Conservation (phyloP, 306 rosid genomes). For the Acacia crassicarpa region DNA sequence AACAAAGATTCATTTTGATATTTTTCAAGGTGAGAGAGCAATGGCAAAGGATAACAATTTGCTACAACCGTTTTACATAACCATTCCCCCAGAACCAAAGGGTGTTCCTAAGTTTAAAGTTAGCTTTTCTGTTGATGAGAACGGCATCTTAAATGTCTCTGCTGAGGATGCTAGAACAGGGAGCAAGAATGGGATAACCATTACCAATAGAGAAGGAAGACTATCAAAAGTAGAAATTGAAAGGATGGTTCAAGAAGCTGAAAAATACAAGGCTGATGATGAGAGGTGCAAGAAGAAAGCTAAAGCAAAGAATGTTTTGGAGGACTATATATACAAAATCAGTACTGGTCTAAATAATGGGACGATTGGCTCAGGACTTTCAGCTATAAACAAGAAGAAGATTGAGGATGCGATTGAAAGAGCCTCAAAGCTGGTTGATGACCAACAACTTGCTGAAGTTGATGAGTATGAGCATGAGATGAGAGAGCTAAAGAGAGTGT, state of each 20-base stretch:
- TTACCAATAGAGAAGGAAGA: background rate
- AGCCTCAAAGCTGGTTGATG: background rate
- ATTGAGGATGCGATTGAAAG: background rate
- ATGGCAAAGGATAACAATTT: slow-evolving; percentile 36
- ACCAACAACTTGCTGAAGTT: background rate
- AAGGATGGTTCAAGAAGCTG: background rate
- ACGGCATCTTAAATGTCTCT: background rate
- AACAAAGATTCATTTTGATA: background rate
- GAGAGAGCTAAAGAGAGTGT: background rate
- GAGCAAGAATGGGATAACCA: background rate
- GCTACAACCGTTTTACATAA: background rate
- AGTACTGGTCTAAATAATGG: background rate
- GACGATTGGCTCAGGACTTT: background rate
- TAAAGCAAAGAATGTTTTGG: background rate
- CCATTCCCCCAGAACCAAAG: background rate
- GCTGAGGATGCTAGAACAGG: background rate
- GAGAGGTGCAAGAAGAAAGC: background rate
- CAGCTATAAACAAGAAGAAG: background rate
- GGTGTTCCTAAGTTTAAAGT: background rate
- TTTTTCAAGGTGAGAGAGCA: slow-evolving; percentile 59
- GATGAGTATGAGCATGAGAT: background rate
- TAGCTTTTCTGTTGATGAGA: background rate
- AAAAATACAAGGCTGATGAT: background rate
- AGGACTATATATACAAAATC: background rate
- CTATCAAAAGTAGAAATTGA: background rate